phyloP scores from a whole-genome alignment of 2,329 filamentous ascomycete species.

The Aurifilum marmelostoma region DNA sequence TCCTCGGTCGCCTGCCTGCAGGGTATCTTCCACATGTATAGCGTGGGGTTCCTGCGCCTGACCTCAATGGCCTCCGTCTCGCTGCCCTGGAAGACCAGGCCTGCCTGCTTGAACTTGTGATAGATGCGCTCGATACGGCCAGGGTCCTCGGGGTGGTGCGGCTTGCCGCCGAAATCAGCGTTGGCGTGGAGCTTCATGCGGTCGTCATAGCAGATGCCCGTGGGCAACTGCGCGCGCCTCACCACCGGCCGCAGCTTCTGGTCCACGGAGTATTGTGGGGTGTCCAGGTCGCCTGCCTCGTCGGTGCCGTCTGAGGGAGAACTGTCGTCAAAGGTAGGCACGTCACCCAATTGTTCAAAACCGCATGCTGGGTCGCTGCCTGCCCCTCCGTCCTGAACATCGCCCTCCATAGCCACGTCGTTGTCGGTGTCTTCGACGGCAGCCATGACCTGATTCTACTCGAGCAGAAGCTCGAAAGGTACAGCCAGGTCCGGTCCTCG shows the following conservation, averaged over 20 bases:
- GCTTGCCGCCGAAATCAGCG: constrained; percentile 70
- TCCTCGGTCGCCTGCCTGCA: constrained; percentile 76
- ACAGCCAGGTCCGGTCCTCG: not conserved
- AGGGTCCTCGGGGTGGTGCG: constrained; percentile 93
- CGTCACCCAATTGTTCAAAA: constrained; percentile 41
- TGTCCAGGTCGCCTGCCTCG: constrained; percentile 37
- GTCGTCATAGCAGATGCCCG: constrained; percentile 86
- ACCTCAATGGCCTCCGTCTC: constrained; percentile 58
- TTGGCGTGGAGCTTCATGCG: constrained; percentile 97
- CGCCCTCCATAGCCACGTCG: constrained; percentile 35
- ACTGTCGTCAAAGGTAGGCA: constrained; percentile 24
- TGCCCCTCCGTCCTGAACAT: constrained; percentile 49
- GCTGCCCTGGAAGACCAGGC: constrained; percentile 69
- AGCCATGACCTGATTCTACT: not conserved
- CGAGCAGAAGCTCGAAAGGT: no score
- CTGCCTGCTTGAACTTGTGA: constrained; percentile 80
- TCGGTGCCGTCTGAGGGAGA: constrained; percentile 39
- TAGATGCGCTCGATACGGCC: constrained; percentile 92
- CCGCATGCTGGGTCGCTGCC: constrained; percentile 46
- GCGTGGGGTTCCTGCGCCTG: constrained; percentile 57
- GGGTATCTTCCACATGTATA: constrained; percentile 75
- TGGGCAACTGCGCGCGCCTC: constrained; percentile 61
- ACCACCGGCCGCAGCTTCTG: constrained; percentile 37
- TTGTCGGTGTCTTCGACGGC: constrained; percentile 9
- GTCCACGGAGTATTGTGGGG: constrained; percentile 35